Conservation (phyloP, 2,329 filamentous ascomycete genomes). For the Alternaria metachromatica region DNA sequence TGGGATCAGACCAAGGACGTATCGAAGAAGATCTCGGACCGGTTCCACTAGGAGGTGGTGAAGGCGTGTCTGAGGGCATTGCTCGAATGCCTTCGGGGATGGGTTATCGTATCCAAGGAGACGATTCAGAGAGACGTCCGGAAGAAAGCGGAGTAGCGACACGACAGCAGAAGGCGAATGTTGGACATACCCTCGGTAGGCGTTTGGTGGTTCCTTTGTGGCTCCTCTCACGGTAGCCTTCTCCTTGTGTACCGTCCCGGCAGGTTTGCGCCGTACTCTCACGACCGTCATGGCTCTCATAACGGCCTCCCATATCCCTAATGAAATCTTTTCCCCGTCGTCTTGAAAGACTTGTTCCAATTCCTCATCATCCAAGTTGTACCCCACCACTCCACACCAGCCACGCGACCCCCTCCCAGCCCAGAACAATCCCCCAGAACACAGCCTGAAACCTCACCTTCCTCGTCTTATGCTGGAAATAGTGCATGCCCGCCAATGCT, state of each 20-base stretch:
- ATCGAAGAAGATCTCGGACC: conserved; percentile 20
- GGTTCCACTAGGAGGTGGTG: conserved; percentile 16
- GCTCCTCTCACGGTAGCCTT: neutral
- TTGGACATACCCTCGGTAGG: neutral
- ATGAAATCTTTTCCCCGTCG: neutral
- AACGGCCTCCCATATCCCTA: neutral
- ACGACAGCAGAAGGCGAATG: neutral
- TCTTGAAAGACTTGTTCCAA: neutral
- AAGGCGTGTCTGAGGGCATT: conserved; percentile 21
- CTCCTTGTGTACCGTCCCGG: neutral
- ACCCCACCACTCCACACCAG: conserved; percentile 23
- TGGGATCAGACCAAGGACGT: conserved; percentile 29
- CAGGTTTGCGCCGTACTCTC: neutral
- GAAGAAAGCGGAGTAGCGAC: conserved; percentile 16
- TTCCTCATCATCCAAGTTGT: neutral
- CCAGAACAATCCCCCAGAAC: conserved; percentile 42
- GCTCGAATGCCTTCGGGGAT: conserved; percentile 27
- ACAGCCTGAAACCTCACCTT: conserved; percentile 37
- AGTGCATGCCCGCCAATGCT: conserved; percentile 42
- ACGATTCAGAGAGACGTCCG: conserved; percentile 9
- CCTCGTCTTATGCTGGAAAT: conserved; percentile 47
- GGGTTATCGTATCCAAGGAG: conserved; percentile 19
- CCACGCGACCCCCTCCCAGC: conserved; percentile 39
- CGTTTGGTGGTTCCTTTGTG: conserved; percentile 2
- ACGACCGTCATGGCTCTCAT: conserved; percentile 2